A percentile compares a stretch with the other conserved stretches of the same genome.
Conservation (phyloP, 75 land plant genomes). For the Gnetum montanum region DNA sequence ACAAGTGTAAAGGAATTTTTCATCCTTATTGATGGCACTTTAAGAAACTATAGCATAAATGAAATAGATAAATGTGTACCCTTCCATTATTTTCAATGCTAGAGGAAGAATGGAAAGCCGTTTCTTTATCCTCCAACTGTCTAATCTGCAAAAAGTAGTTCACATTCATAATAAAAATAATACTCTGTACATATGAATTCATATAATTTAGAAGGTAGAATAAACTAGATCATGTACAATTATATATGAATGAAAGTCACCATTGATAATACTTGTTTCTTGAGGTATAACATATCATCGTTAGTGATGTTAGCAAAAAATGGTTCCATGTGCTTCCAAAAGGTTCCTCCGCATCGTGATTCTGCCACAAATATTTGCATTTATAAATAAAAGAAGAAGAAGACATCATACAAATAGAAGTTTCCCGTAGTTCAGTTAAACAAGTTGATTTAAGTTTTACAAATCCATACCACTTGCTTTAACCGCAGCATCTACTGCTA, state of each 20-base stretch:
- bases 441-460: not conserved
- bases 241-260: too few relatives aligned
- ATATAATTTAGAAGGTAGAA: too few relatives aligned
- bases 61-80: too few relatives aligned
- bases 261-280: constrained; percentile 44
- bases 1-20: too few relatives aligned
- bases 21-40: too few relatives aligned
- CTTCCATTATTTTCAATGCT: constrained; percentile 3
- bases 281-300: constrained; percentile 38
- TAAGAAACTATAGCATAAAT: too few relatives aligned
- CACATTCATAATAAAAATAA: not conserved
- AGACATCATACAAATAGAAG: not conserved
- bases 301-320: constrained; percentile 52
- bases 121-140: constrained; percentile 11
- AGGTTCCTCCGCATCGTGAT: constrained; percentile 31
- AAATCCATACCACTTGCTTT: constrained; percentile 53
- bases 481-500: constrained; percentile 59
- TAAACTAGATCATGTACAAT: too few relatives aligned
- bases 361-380: constrained; percentile 32
- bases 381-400: not conserved
- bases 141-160: constrained; percentile 11
- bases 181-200: too few relatives aligned
- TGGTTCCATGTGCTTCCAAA: constrained; percentile 84
- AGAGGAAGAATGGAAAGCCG: not conserved
- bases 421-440: not conserved